Percentiles rank a stretch among this genome's conserved stretches.
phyloP scores from a whole-genome alignment of 495 filamentous ascomycete genomes.

The Aspergillus hancockii region DNA sequence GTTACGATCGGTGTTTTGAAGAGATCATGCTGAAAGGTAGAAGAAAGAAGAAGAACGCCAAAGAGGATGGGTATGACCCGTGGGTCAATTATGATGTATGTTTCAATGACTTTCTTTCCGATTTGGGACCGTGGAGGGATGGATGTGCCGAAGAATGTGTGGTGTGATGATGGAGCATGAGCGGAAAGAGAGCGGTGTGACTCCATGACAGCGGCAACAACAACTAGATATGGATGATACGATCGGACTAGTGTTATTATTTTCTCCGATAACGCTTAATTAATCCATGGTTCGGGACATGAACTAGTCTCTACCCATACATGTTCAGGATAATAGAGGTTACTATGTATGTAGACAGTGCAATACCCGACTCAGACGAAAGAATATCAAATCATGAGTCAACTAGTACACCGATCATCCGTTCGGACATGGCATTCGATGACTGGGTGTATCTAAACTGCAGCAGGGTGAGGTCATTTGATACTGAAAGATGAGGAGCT shows the following conservation, averaged over 20 bases:
- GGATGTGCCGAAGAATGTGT: slow-evolving; percentile 18
- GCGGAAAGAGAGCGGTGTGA: slow-evolving; percentile 24
- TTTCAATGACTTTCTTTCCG: slow-evolving; percentile 6
- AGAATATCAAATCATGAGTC: slow-evolving; percentile 5
- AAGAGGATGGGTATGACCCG: slow-evolving; percentile 18
- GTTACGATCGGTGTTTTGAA: slow-evolving; percentile 8
- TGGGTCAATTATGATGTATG: slow-evolving; percentile 25
- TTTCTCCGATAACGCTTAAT: neutral
- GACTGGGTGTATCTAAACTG: slow-evolving; percentile 5
- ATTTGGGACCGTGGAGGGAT: slow-evolving; percentile 12
- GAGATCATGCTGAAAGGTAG: slow-evolving; percentile 16
- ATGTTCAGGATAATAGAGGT: no score
- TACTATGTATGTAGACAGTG: neutral
- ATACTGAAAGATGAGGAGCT: slow-evolving; percentile 17
- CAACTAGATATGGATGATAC: neutral
- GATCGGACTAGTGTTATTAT: slow-evolving; percentile 1
- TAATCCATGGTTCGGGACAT: neutral
- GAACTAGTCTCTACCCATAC: neutral
- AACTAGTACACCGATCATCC: slow-evolving; percentile 1
- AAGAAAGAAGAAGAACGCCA: slow-evolving; percentile 3
- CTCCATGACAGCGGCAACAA: slow-evolving; percentile 14
- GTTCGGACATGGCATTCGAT: neutral
- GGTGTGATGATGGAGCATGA: slow-evolving; percentile 21
- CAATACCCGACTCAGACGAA: neutral
- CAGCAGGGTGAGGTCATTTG: slow-evolving; percentile 11